Percentiles rank a stretch among this genome's conserved stretches.
These are phyloP conservation scores for Nadsonia starkeyi-henricii DNA, from an alignment of 1,139 yeast species.

Conservation along the genomic window DNA sequence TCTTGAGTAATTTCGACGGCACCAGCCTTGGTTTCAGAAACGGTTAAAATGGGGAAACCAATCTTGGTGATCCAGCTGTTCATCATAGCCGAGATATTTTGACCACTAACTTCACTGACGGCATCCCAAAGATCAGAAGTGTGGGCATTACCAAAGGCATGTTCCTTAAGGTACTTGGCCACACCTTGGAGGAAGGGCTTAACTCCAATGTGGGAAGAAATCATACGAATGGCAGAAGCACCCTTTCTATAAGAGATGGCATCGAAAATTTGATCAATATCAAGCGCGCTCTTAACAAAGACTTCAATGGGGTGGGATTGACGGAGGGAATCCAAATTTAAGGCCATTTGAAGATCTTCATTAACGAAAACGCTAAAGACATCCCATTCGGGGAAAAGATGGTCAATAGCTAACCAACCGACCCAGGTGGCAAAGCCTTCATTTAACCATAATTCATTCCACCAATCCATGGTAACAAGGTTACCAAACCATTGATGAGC, in stretches of 20 bases:
- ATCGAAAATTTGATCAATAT: conserved; percentile 67
- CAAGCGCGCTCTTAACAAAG: conserved; percentile 57
- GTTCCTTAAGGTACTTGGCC: conserved; percentile 43
- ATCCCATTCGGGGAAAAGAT: conserved; percentile 59
- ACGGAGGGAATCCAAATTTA: conserved; percentile 52
- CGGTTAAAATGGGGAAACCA: conserved; percentile 50
- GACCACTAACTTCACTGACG: conserved; percentile 39
- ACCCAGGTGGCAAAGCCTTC: conserved; percentile 82
- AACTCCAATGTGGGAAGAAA: conserved; percentile 53
- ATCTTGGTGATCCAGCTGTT: conserved; percentile 49
- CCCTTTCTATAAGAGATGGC: conserved; percentile 68
- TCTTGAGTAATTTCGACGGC: conserved; percentile 33
- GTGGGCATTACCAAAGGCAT: conserved; percentile 46
- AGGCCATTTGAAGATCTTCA: conserved; percentile 50
- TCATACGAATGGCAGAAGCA: conserved; percentile 60
- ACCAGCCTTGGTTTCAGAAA: conserved; percentile 22
- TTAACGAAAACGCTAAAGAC: conserved; percentile 49
- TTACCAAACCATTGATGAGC: conserved; percentile 84
- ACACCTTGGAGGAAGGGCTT: conserved; percentile 59
- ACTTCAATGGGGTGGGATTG: conserved; percentile 72
- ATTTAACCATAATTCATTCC: conserved; percentile 76
- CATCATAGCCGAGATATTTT: conserved; percentile 41
- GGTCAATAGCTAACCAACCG: conserved; percentile 54
- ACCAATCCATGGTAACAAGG: conserved; percentile 74
- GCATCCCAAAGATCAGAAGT: conserved; percentile 49